These are phyloP conservation scores for Thinopyrum elongatum DNA, from an alignment of 176 grass and related monocot genomes.

Conservation along the genomic window DNA sequence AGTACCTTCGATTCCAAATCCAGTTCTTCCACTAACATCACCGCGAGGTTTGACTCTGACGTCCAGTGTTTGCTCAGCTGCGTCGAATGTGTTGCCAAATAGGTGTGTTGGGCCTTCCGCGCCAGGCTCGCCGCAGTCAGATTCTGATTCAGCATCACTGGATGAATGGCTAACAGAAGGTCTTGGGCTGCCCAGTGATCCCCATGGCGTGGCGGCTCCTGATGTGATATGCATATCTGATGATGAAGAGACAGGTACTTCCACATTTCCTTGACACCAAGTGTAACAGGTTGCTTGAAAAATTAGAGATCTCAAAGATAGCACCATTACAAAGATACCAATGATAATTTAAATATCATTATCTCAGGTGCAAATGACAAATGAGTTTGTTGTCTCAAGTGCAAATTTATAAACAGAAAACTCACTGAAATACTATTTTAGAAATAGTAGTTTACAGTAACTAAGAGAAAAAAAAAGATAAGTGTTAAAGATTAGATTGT, in stretches of 20 bases:
- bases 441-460: no score
- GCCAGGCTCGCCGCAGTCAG: neutral
- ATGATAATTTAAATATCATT: no score
- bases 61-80: neutral
- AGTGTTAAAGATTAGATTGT: no score
- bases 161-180: constrained; percentile 31
- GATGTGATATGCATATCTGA: constrained; percentile 40
- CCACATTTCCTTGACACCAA: no score
- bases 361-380: no score
- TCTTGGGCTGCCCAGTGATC: constrained; percentile 30
- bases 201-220: neutral
- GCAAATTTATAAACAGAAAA: no score
- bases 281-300: no score
- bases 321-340: no score
- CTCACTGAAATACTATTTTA: no score
- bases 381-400: no score
- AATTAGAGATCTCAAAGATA: no score
- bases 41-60: neutral
- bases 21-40: neutral
- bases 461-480: no score
- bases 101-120: neutral
- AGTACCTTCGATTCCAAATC: neutral
- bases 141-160: constrained; percentile 24
- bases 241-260: constrained; percentile 12
- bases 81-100: neutral